These are phyloP conservation scores for Hanseniaspora vineae DNA, from an alignment of 805 yeast genomes.

Conservation along the genomic window DNA sequence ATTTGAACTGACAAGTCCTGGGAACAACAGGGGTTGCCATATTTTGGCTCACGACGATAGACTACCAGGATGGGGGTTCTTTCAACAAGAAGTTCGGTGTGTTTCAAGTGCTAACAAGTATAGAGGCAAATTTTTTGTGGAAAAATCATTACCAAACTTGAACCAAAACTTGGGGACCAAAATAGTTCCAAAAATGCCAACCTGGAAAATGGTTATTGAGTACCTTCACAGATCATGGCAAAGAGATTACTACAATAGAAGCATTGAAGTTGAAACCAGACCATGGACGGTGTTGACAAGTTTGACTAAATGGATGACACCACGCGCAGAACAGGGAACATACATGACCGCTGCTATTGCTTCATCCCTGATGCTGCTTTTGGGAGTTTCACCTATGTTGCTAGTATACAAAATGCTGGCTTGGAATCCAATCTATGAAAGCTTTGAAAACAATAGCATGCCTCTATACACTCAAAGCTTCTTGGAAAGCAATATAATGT, in stretches of 20 bases:
- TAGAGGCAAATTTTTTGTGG: constrained; percentile 65
- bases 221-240: constrained; percentile 6
- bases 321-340: not conserved
- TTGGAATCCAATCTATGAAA: not conserved
- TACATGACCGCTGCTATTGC: not conserved
- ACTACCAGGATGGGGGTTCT: constrained; percentile 76
- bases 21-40: constrained; percentile 45
- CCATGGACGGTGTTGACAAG: not conserved
- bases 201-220: constrained; percentile 11
- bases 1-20: constrained; percentile 51
- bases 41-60: constrained; percentile 59
- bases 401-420: not conserved
- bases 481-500: not conserved
- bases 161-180: constrained; percentile 15
- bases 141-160: constrained; percentile 33
- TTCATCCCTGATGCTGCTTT: not conserved
- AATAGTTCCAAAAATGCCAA: constrained; percentile 10
- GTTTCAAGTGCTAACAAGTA: constrained; percentile 56
- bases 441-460: not conserved
- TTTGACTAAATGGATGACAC: not conserved
- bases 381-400: not conserved
- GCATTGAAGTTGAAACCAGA: constrained; percentile 1
- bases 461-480: not conserved
- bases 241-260: constrained; percentile 6
- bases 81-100: constrained; percentile 84